phyloP scores from a whole-genome alignment of 352 stramenopile species.

The Globisporangium lucens region DNA sequence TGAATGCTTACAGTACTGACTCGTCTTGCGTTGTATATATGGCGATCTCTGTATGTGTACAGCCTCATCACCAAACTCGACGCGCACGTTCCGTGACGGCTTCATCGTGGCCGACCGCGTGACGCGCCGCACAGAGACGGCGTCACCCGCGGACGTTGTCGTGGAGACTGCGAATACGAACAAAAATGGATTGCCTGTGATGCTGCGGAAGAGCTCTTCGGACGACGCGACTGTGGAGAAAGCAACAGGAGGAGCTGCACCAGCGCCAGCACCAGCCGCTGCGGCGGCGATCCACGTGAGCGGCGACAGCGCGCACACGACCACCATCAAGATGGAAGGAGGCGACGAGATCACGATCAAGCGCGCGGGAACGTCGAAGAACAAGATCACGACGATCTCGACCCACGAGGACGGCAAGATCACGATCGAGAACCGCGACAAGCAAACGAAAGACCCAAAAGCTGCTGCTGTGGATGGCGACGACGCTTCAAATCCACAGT shows the following conservation, averaged over 20 bases:
- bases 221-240: background rate
- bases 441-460: constrained; percentile 15
- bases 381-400: constrained; percentile 69
- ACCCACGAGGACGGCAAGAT: constrained; percentile 70
- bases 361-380: constrained; percentile 45
- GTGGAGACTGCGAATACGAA: background rate
- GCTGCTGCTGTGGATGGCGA: background rate
- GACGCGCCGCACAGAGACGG: constrained; percentile 36
- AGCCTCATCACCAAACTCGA: constrained; percentile 14
- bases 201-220: background rate
- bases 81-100: constrained; percentile 65
- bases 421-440: constrained; percentile 55
- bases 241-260: background rate
- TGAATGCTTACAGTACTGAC: background rate
- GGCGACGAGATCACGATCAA: constrained; percentile 83
- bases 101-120: constrained; percentile 61
- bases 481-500: background rate
- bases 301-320: constrained; percentile 41
- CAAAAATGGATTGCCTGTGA: background rate
- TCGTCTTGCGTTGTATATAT: background rate
- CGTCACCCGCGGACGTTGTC: constrained; percentile 1
- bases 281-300: constrained; percentile 20
- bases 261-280: background rate
- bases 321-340: constrained; percentile 71
- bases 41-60: background rate